A percentile compares a stretch with the other conserved stretches of the same genome.
Evolutionary conservation across 2,329 filamentous ascomycete species (phyloP).

Genomic region (Diaporthe sp.): DNA sequence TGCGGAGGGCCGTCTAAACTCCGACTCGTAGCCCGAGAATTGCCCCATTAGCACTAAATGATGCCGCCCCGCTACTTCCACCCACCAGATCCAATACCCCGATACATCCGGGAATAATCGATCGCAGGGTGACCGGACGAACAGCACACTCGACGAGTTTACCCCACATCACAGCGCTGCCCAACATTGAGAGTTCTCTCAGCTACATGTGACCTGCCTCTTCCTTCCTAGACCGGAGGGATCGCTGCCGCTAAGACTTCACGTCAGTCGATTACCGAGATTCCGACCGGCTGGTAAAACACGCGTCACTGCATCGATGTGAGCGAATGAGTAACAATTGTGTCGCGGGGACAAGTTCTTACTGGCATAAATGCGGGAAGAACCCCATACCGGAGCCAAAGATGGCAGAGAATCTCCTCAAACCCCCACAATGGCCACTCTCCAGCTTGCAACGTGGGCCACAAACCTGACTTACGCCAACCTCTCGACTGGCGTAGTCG

Average conservation of each 20-base stretch:
- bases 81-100: background rate
- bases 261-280: background rate
- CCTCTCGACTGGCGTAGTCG: constrained; percentile 56
- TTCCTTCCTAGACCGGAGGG: background rate
- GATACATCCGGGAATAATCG: background rate
- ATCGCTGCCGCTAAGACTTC: background rate
- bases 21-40: background rate
- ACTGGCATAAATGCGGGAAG: background rate
- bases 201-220: background rate
- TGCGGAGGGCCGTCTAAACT: background rate
- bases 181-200: background rate
- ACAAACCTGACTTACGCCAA: constrained; percentile 55
- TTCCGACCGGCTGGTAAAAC: background rate
- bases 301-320: background rate
- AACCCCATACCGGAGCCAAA: background rate
- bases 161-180: background rate
- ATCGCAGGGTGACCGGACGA: background rate
- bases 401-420: background rate
- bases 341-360: too few relatives aligned
- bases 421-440: constrained; percentile 57
- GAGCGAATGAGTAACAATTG: background rate
- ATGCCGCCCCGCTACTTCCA: background rate
- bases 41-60: background rate
- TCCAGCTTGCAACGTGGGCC: constrained; percentile 63
- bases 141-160: background rate